phyloP scores from a whole-genome alignment of 139 green algal genomes.

The Prasinococcaceae sp. region DNA sequence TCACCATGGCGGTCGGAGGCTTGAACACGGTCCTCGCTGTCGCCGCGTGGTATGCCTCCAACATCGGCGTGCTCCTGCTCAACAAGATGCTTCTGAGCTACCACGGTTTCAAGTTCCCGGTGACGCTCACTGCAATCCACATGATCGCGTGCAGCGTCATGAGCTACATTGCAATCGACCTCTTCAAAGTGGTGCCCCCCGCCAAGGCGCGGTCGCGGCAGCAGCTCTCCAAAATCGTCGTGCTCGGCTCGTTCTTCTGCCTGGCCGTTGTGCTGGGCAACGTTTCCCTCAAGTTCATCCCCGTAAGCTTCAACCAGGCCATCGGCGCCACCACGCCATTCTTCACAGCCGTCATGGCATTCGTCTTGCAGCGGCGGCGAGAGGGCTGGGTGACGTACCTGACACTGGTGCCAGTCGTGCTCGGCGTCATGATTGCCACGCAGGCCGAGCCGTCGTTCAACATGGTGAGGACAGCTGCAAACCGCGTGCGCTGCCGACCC shows the following conservation, averaged over 20 bases:
- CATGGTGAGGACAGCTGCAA: no score
- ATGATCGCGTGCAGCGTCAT: constrained; percentile 70
- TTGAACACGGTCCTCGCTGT: constrained; percentile 19
- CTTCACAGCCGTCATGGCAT: constrained; percentile 75
- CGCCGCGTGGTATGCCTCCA: constrained; percentile 58
- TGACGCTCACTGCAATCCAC: constrained; percentile 77
- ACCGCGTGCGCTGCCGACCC: not conserved
- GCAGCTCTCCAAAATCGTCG: constrained; percentile 59
- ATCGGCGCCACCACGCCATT: constrained; percentile 85
- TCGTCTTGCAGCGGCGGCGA: constrained; percentile 32
- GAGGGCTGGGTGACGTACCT: constrained; percentile 58
- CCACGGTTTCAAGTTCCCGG: constrained; percentile 34
- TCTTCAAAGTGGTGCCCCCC: constrained; percentile 29
- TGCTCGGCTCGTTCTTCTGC: constrained; percentile 71
- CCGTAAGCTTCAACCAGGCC: constrained; percentile 87
- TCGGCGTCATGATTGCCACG: constrained; percentile 73
- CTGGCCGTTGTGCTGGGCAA: constrained; percentile 81
- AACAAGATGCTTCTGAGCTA: constrained; percentile 82
- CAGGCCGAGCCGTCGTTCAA: constrained; percentile 72
- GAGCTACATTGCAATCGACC: constrained; percentile 29
- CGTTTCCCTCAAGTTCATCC: constrained; percentile 62
- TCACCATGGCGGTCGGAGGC: no score
- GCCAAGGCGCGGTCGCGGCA: constrained; percentile 42
- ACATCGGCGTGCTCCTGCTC: constrained; percentile 83
- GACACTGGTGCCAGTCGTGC: constrained; percentile 72